Conservation (phyloP, 1,284 basidiomycete species). For the Cryptococcus hybrid region DNA sequence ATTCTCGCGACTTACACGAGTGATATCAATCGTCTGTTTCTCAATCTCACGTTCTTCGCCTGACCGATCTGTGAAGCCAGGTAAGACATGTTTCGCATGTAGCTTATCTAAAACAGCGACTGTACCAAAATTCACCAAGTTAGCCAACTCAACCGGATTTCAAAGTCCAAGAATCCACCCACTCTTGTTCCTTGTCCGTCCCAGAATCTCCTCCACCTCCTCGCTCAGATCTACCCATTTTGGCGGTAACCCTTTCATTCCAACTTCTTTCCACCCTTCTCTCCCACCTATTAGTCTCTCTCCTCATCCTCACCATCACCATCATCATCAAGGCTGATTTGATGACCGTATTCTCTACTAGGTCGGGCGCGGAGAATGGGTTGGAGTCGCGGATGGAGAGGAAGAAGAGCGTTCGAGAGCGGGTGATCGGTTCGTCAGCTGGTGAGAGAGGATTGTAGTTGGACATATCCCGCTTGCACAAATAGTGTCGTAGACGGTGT, state of each 20-base stretch:
- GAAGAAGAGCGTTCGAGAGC: conserved; percentile 90
- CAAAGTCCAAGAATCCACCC: conserved; percentile 36
- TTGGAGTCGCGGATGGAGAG: conserved; percentile 81
- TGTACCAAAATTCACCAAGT: conserved; percentile 41
- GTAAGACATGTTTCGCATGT: conserved; percentile 91
- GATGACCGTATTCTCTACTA: conserved; percentile 41
- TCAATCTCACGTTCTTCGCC: conserved; percentile 95
- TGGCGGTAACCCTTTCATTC: conserved; percentile 62
- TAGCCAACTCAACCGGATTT: background rate
- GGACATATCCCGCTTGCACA: conserved; percentile 9
- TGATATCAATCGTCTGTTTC: conserved; percentile 79
- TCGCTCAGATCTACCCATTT: conserved; percentile 86
- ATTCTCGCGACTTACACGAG: conserved; percentile 59
- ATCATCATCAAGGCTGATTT: conserved; percentile 57
- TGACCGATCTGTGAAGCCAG: conserved; percentile 91
- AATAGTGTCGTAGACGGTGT: background rate
- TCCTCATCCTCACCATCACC: conserved; percentile 55
- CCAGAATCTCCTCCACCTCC: conserved; percentile 76
- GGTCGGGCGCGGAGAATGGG: conserved; percentile 36
- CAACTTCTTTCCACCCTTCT: conserved; percentile 48
- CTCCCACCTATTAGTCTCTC: conserved; percentile 60
- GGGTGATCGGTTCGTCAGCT: conserved; percentile 54
- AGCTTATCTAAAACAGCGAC: conserved; percentile 83
- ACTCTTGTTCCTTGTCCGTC: conserved; percentile 74
- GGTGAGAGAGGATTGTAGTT: conserved; percentile 15